Percentiles rank a stretch among this genome's conserved stretches.
Evolutionary conservation across 2,329 filamentous ascomycete genomes (phyloP).

Genomic region (Colletotrichum acutatum): DNA sequence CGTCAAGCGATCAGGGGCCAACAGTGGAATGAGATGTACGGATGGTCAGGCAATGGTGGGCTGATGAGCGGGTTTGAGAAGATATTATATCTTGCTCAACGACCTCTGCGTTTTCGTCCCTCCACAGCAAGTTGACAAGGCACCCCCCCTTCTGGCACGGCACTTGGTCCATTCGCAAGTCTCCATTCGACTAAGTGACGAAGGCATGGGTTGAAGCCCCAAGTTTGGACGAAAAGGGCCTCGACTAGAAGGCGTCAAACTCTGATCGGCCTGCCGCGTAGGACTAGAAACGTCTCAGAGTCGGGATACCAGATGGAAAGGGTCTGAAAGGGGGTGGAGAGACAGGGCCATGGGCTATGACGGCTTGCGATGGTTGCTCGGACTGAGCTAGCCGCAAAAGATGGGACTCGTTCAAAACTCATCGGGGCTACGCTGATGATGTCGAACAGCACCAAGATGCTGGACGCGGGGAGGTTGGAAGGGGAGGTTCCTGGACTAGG

Average conservation of each 20-base stretch:
- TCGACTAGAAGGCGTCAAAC: slow-evolving; percentile 20
- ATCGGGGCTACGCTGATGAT: slow-evolving; percentile 4
- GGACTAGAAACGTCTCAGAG: slow-evolving; percentile 32
- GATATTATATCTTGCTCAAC: slow-evolving; percentile 36
- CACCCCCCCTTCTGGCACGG: background rate
- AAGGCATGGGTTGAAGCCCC: slow-evolving; percentile 9
- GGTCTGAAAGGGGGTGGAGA: slow-evolving; percentile 14
- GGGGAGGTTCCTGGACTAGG: background rate
- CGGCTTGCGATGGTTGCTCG: slow-evolving; percentile 22
- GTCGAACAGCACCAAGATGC: slow-evolving; percentile 3
- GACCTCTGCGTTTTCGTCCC: background rate
- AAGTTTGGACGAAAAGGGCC: slow-evolving; percentile 25
- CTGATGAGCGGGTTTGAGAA: slow-evolving; percentile 37
- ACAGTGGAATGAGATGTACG: slow-evolving; percentile 32
- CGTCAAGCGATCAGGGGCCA: slow-evolving; percentile 33
- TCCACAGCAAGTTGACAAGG: slow-evolving; percentile 16
- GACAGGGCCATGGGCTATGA: slow-evolving; percentile 24
- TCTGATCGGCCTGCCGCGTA: slow-evolving; percentile 22
- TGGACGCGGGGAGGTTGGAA: background rate
- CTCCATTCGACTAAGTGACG: background rate
- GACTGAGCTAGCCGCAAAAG: slow-evolving; percentile 19
- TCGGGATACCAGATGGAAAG: slow-evolving; percentile 10
- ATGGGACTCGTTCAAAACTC: slow-evolving; percentile 17
- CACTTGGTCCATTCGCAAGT: background rate
- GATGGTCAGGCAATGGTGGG: slow-evolving; percentile 4